Conservation (phyloP, 2,329 filamentous ascomycete genomes). For the Epichloe baconii region DNA sequence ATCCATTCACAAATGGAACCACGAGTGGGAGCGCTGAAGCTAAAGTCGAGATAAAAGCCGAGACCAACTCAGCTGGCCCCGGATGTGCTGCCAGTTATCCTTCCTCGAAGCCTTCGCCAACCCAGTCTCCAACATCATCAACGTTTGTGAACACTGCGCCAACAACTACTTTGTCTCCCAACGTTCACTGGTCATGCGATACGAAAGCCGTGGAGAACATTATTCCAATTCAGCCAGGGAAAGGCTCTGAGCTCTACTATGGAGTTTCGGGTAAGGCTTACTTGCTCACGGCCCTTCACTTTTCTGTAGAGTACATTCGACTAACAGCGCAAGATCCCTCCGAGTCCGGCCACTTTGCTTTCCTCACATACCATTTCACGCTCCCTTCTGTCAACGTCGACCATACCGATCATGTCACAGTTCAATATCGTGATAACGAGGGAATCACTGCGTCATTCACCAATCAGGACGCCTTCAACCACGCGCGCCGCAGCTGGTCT, state of each 20-base stretch:
- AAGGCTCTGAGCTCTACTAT: constrained; percentile 14
- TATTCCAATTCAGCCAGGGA: constrained; percentile 10
- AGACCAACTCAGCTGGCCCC: neutral
- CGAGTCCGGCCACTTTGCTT: constrained; percentile 14
- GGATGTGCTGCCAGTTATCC: neutral
- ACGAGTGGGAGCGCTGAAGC: neutral
- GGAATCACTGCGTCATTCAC: constrained; percentile 9
- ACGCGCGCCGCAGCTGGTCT: constrained; percentile 12
- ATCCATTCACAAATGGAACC: neutral
- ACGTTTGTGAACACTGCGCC: constrained; percentile 2
- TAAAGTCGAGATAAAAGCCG: neutral
- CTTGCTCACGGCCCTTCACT: neutral
- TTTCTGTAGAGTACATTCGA: too few species aligned
- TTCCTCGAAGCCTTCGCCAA: neutral
- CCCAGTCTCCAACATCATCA: neutral
- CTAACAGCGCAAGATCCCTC: constrained; percentile 8
- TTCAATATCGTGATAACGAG: constrained; percentile 2
- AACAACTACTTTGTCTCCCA: constrained; percentile 3
- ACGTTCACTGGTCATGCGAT: constrained; percentile 14
- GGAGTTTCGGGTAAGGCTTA: constrained; percentile 8
- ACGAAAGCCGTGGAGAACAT: constrained; percentile 12
- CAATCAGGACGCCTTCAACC: constrained; percentile 11
- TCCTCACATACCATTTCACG: constrained; percentile 15
- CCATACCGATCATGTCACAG: constrained; percentile 12
- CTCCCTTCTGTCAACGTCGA: constrained; percentile 18